Percentiles rank a stretch among this genome's conserved stretches.
phyloP scores from a whole-genome alignment of 371 early-diverging fungal species.

The Coemansia sp. region DNA sequence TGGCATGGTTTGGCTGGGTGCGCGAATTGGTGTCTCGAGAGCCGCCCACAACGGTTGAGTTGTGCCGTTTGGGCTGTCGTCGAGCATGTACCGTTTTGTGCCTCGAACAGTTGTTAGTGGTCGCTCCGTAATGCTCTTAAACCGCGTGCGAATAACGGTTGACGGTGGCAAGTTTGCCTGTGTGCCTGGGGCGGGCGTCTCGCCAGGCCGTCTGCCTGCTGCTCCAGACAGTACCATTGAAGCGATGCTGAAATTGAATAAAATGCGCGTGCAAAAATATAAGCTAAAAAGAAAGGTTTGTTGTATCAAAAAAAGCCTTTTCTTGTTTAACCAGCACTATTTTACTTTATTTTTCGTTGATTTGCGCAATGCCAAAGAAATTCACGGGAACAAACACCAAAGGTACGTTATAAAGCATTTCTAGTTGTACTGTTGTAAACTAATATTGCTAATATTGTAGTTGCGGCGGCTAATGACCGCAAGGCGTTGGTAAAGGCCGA shows the following conservation, averaged over 20 bases:
- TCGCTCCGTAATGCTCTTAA: slow-evolving; percentile 16
- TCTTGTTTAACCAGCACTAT: too few relatives aligned
- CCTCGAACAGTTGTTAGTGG: slow-evolving; percentile 14
- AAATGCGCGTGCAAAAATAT: background rate
- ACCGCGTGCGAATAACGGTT: slow-evolving; percentile 37
- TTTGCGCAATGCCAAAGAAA: slow-evolving; percentile 47
- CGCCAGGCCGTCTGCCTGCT: slow-evolving; percentile 6
- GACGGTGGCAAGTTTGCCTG: slow-evolving; percentile 25
- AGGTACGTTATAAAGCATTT: slow-evolving; percentile 25
- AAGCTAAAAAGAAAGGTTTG: background rate
- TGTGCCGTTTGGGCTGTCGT: slow-evolving; percentile 17
- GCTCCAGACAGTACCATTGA: slow-evolving; percentile 19
- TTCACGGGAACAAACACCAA: slow-evolving; percentile 50
- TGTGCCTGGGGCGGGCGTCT: slow-evolving; percentile 10
- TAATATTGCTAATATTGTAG: slow-evolving; percentile 11
- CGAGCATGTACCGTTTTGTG: slow-evolving; percentile 28
- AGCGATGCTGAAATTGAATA: background rate
- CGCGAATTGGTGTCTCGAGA: slow-evolving; percentile 26
- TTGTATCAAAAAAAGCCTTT: too few relatives aligned
- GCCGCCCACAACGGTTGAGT: slow-evolving; percentile 8
- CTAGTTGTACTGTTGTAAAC: too few relatives aligned
- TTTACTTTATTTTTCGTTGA: background rate
- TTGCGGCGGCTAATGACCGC: slow-evolving; percentile 58
- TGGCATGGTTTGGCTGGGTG: background rate
- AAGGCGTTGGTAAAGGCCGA: slow-evolving; percentile 68